Evolutionary conservation across 345 rosid genomes (phyloP), one percentile per base, ranked within the genome.

Genomic region (Rhizophora apiculata): DNA sequence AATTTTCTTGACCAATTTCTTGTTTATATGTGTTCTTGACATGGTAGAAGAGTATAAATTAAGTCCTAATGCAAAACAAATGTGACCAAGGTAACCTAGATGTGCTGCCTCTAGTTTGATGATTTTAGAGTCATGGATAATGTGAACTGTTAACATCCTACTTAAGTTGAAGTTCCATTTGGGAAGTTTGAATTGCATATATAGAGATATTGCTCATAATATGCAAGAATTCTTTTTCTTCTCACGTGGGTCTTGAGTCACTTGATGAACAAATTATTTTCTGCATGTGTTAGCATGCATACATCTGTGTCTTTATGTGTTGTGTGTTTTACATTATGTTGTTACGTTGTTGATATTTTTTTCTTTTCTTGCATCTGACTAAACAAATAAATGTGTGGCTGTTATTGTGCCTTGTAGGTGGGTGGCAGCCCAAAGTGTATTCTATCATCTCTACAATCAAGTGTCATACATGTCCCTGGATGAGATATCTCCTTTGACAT

Each of bases 401-500:
- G 20, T 21, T n/a, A 46, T 65, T 21, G 60, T 60, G 1, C 54
- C 6, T 32, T 32, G 10, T 63, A 96, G 99, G 95, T 96, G 99
- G 99, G 74, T 92, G 76, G 96, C 70, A 9, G 99, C 99, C 2
- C 99, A 96, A 79, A 96, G 99, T 62, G 88, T 96, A 73, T 96
- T 96, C 93, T 96, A 92, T 76, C 99, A 96, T 77, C 96, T 96
- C 59, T 96, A 96, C 92, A 94, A 94, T 71, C 99, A 94, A 70
- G 99, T 94, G 68, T 94, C 97, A 24, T 94, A 94, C 87, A 92
- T 95, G 99, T 95, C 99, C 24, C 81, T 95, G 68, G 96, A 95
- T 37, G 82, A 95, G 83, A 92, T 95, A 69, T 89, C 97, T 67
- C 97, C 99, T 65, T 78, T 95, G 92, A 95, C 99, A 11, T 95